phyloP scores from a whole-genome alignment of 1,139 yeast genomes.

The Magnusiomyces magnusii region DNA sequence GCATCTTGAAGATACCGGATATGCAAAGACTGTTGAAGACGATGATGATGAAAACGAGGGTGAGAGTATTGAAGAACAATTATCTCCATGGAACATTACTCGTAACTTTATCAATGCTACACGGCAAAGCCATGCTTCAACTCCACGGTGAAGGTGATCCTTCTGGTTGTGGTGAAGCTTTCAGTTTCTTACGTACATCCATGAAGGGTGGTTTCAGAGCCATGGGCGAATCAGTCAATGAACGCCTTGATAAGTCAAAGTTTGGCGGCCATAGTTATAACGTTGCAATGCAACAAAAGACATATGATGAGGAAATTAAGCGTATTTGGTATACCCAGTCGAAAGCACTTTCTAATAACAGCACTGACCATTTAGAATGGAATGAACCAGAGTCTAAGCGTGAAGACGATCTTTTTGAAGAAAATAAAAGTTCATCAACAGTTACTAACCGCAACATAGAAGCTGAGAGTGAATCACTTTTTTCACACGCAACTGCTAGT shows the following conservation, averaged over 20 bases:
- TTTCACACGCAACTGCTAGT: conserved; percentile 27
- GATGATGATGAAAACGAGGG: conserved; percentile 40
- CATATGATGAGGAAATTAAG: conserved; percentile 84
- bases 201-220: conserved; percentile 93
- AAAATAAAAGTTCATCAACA: conserved; percentile 1
- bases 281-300: conserved; percentile 82
- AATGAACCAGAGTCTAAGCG: conserved; percentile 34
- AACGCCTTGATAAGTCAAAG: conserved; percentile 38
- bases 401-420: conserved; percentile 15
- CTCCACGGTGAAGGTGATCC: conserved; percentile 96
- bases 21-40: conserved; percentile 44
- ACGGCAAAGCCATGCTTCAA: conserved; percentile 95
- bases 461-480: conserved; percentile 30
- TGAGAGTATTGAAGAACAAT: conserved; percentile 66
- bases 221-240: conserved; percentile 42
- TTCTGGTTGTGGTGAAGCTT: conserved; percentile 84
- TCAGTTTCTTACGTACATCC: conserved; percentile 82
- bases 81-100: conserved; percentile 91
- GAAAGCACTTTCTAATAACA: conserved; percentile 46
- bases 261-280: conserved; percentile 62
- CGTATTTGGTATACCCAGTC: conserved; percentile 90
- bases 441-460: conserved; percentile 7
- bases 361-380: conserved; percentile 28
- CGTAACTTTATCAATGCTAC: conserved; percentile 88
- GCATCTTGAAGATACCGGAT: conserved; percentile 62